These are phyloP conservation scores for Cardamine chenopodiifolia DNA, from an alignment of 345 rosid genomes.

Conservation along the genomic window DNA sequence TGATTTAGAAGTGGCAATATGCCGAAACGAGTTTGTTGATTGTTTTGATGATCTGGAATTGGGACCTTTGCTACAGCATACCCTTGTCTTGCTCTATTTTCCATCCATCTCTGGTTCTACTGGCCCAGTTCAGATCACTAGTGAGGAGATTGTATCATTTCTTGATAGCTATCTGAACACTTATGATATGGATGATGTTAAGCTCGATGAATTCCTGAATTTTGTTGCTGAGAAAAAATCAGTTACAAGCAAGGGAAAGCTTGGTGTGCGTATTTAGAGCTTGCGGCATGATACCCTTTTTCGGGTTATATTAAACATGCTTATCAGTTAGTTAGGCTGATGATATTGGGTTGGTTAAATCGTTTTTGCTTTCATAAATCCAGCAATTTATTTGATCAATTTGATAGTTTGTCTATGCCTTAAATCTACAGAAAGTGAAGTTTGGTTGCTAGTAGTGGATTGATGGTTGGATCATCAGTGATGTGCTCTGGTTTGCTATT, in stretches of 20 bases:
- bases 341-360: neutral
- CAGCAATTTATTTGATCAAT: neutral
- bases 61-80: conserved; percentile 77
- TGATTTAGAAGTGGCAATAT: conserved; percentile 72
- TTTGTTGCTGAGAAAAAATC: conserved; percentile 64
- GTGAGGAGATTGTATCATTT: conserved; percentile 54
- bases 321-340: conserved; percentile 5
- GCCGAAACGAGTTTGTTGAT: conserved; percentile 65
- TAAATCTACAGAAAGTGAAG: neutral
- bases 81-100: conserved; percentile 69
- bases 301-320: conserved; percentile 8
- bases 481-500: conserved; percentile 5
- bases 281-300: conserved; percentile 55
- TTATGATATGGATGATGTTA: conserved; percentile 43
- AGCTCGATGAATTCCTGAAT: conserved; percentile 59
- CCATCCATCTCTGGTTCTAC: conserved; percentile 42
- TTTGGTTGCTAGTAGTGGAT: neutral
- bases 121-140: conserved; percentile 57
- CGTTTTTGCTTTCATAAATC: neutral
- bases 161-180: conserved; percentile 53
- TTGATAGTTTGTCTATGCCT: neutral
- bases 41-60: conserved; percentile 64
- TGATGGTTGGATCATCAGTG: conserved; percentile 3
- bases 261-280: conserved; percentile 73
- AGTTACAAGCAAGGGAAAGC: conserved; percentile 57